Conservation (phyloP, 208 protist genomes). For the Acanthamoeba royreba region DNA sequence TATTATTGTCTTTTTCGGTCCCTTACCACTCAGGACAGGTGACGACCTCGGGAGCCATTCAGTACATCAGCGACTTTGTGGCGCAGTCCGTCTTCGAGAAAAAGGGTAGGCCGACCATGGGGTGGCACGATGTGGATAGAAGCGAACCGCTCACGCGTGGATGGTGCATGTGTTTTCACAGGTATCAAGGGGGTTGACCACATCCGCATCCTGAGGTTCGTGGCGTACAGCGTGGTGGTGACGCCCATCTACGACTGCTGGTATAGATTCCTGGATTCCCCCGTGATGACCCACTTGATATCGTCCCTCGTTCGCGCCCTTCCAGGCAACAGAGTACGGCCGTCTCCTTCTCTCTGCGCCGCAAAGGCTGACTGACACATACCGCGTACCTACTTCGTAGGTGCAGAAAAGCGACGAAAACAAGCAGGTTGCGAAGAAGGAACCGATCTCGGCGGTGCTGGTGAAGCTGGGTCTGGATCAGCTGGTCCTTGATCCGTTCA, state of each 20-base stretch:
- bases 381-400: too few relatives aligned
- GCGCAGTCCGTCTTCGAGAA: not conserved
- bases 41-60: not conserved
- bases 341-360: not conserved
- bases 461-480: not conserved
- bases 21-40: not conserved
- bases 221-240: not conserved
- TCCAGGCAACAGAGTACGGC: not conserved
- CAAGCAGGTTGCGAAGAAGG: too few relatives aligned
- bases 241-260: not conserved
- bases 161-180: too few relatives aligned
- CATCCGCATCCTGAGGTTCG: not conserved
- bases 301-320: not conserved
- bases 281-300: not conserved
- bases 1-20: not conserved
- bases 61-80: conserved; percentile 5
- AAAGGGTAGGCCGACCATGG: not conserved
- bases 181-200: not conserved
- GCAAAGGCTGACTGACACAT: not conserved
- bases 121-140: not conserved
- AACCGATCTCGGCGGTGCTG: not conserved
- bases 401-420: not conserved
- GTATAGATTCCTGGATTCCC: not conserved
- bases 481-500: not conserved
- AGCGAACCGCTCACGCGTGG: not conserved